phyloP scores from a whole-genome alignment of 2,329 filamentous ascomycete species.

The Aspergillaceae sp. region DNA sequence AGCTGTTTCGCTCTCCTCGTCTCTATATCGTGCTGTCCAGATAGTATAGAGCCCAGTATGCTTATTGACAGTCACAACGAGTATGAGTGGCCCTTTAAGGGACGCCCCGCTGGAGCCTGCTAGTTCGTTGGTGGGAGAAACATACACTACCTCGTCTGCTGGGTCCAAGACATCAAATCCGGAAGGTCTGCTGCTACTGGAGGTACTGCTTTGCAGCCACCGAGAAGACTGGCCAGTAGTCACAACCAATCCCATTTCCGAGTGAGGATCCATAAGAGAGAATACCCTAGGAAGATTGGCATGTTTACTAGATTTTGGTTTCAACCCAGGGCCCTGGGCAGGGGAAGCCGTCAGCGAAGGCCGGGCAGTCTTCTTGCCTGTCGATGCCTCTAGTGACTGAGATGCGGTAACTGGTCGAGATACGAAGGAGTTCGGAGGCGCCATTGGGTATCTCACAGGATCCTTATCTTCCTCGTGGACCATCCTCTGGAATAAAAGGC shows the following conservation, averaged over 20 bases:
- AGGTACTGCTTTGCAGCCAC: constrained; percentile 19
- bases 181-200: constrained; percentile 17
- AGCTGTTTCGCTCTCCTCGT: constrained; percentile 47
- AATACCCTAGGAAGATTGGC: constrained; percentile 57
- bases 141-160: constrained; percentile 74
- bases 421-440: constrained; percentile 76
- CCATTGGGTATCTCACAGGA: constrained; percentile 33
- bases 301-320: constrained; percentile 49
- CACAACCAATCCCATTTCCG: constrained; percentile 77
- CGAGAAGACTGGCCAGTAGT: constrained; percentile 36
- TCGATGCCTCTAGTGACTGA: constrained; percentile 26
- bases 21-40: constrained; percentile 73
- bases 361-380: constrained; percentile 29
- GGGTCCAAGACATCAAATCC: constrained; percentile 57
- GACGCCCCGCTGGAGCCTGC: constrained; percentile 15
- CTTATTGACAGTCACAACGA: constrained; percentile 74
- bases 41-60: constrained; percentile 70
- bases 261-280: constrained; percentile 73
- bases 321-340: constrained; percentile 48
- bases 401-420: constrained; percentile 34
- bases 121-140: constrained; percentile 57
- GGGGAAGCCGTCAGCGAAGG: constrained; percentile 42
- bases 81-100: constrained; percentile 49
- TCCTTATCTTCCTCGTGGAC: constrained; percentile 32
- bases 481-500: constrained; percentile 79